Base-by-base conservation (phyloP, 2,329 filamentous ascomycete species). In the Alternaria hordeiaustralica region DNA sequence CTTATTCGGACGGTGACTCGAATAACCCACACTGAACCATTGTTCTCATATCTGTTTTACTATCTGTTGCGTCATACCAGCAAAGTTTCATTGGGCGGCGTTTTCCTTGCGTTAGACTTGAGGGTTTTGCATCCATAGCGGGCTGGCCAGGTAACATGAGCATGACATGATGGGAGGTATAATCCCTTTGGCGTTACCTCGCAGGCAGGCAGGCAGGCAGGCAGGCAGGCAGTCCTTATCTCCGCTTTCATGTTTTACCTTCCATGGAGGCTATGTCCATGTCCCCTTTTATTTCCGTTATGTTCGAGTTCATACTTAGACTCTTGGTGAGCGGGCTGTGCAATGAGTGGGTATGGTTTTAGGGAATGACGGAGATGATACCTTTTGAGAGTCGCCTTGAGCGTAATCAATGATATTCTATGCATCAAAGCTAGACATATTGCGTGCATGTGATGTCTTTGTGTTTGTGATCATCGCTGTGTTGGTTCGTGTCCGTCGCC, bases 1-100 rank as follows among this genome's bases (percentile, higher is more conserved):
- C 28, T 61, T 79, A 9, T 79, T 79, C 46, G 73, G 76, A 15
- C 72, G 77, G 55, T 79, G 66, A 74, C 41, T 11, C 41, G 26
- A 13, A 11, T 50, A 12, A 51, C 4, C n/a, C 25, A 26, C 15
- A 21, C 30, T 53, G 26, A n/a, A 49, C 43, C 13, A 36, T 46
- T 63, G 56, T 55, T 63, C 51, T 55, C 33, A 60, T 50, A 47
- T 28, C 18, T 61, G 54, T 61, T 44, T 58, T 61, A 58, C 45
- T 61, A 58, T 30, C 13, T 21, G 28, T 53, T 30, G 25, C 21
- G 30, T 47, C 30, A 43, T 50, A 36, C 50, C 53, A 45, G 26
- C 43, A 36, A 43, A 60, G 33, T 55, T 41, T 33, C 36, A 55
- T 55, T 55, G 53, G 36, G 30, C 30, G 49, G 49, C 49, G 49